A percentile compares a stretch with the other conserved stretches of the same genome.
Conservation (phyloP, 129 eudicot species). For the carrot (Daucus carota) region DH1_v3.0 NC_030386.2:39885001-39885500, state of each 20-base stretch:
- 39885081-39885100: too few relatives aligned
- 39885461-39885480: too few relatives aligned
- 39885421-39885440: not conserved
- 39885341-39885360: not conserved
- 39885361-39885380: not conserved
- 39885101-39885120: too few relatives aligned
- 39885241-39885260: not conserved
- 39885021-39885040: too few relatives aligned
- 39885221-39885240: slow-evolving; percentile 7
- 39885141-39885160: too few relatives aligned
- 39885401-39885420: not conserved
- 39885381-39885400: not conserved
- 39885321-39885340: not conserved
- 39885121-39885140: too few relatives aligned
- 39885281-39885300: not conserved
- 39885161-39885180: too few relatives aligned
- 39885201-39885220: not conserved
- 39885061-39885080: too few relatives aligned
- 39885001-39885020: too few relatives aligned
- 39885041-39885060: too few relatives aligned
- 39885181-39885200: not conserved
- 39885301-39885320: not conserved
- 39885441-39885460: not conserved
- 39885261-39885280: not conserved
- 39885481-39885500: too few relatives aligned